Conservation (phyloP, 1,284 basidiomycete species). For the Kalmanozyma brasiliensis region DNA sequence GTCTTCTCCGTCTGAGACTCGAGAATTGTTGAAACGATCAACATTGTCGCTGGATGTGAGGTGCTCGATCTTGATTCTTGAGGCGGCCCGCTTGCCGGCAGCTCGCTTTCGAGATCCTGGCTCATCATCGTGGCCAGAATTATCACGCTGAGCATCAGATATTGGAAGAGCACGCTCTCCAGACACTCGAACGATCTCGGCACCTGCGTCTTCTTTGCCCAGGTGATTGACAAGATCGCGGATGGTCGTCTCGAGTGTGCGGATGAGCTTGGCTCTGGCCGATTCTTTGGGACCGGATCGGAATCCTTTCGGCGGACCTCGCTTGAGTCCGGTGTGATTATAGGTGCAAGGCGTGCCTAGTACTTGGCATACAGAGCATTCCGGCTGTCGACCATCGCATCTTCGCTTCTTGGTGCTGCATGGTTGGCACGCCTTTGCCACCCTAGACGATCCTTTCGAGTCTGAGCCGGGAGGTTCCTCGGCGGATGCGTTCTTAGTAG, state of each 20-base stretch:
- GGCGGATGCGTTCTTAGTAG: not conserved
- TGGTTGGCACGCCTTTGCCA: slow-evolving; percentile 57
- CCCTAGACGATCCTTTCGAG: slow-evolving; percentile 31
- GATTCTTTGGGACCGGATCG: slow-evolving; percentile 57
- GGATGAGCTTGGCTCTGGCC: slow-evolving; percentile 52
- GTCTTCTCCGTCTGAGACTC: slow-evolving; percentile 15
- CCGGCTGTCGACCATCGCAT: slow-evolving; percentile 60
- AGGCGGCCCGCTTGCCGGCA: not conserved
- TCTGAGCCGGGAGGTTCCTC: slow-evolving; percentile 14
- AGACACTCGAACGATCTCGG: slow-evolving; percentile 51
- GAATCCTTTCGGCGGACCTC: slow-evolving; percentile 62
- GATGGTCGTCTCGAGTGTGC: slow-evolving; percentile 58
- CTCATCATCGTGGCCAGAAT: not conserved
- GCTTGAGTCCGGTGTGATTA: slow-evolving; percentile 51
- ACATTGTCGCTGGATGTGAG: slow-evolving; percentile 10
- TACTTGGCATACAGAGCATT: slow-evolving; percentile 59
- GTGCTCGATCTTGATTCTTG: slow-evolving; percentile 37
- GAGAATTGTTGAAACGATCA: not conserved
- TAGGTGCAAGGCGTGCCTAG: slow-evolving; percentile 59
- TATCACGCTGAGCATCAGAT: not conserved
- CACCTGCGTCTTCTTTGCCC: slow-evolving; percentile 46
- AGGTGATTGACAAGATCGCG: slow-evolving; percentile 56
- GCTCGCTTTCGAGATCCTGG: not conserved
- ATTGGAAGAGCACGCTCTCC: slow-evolving; percentile 41
- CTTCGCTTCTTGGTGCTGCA: slow-evolving; percentile 61